Evolutionary conservation across 2,329 filamentous ascomycete genomes (phyloP).

Genomic region (Allantophomopsis lycopodina): DNA sequence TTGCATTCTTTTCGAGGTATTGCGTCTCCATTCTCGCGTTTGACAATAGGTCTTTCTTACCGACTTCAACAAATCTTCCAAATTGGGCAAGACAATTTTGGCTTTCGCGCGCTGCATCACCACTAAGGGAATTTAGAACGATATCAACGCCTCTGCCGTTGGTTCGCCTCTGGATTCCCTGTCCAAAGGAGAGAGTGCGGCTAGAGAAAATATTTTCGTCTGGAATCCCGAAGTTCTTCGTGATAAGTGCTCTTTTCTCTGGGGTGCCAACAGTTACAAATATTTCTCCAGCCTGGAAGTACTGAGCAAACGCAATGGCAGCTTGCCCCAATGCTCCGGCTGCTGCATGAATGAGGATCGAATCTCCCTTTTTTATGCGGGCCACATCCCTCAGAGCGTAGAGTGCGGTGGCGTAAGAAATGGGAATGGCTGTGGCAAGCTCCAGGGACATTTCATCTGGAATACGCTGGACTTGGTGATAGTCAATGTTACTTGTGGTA

Average conservation of each 20-base stretch:
- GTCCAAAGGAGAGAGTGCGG: constrained; percentile 9
- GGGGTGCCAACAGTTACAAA: constrained; percentile 11
- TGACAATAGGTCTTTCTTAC: constrained; percentile 17
- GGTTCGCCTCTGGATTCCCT: constrained; percentile 8
- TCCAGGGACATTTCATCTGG: constrained; percentile 6
- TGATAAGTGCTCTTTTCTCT: constrained; percentile 4
- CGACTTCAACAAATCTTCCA: constrained; percentile 24
- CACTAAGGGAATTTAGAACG: constrained; percentile 12
- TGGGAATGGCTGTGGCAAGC: constrained; percentile 6
- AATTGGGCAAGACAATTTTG: constrained; percentile 20
- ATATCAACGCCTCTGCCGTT: constrained; percentile 13
- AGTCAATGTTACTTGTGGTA: not conserved
- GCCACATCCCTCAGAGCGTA: constrained; percentile 6
- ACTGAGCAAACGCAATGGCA: constrained; percentile 14
- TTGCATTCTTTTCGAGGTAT: constrained; percentile 6
- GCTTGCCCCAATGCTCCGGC: constrained; percentile 19
- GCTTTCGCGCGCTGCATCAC: constrained; percentile 8
- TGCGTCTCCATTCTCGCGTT: constrained; percentile 6
- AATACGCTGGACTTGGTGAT: constrained; percentile 2
- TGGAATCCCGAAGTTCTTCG: constrained; percentile 6
- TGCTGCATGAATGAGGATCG: constrained; percentile 18
- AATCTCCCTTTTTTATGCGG: constrained; percentile 7
- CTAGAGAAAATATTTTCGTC: constrained; percentile 5
- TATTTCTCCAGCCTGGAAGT: constrained; percentile 10
- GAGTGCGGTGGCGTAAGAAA: constrained; percentile 6